Percentiles rank a stretch among this genome's conserved stretches.
Evolutionary conservation across 2,329 filamentous ascomycete genomes (phyloP).

Genomic region (Fusarium anthophilum): DNA sequence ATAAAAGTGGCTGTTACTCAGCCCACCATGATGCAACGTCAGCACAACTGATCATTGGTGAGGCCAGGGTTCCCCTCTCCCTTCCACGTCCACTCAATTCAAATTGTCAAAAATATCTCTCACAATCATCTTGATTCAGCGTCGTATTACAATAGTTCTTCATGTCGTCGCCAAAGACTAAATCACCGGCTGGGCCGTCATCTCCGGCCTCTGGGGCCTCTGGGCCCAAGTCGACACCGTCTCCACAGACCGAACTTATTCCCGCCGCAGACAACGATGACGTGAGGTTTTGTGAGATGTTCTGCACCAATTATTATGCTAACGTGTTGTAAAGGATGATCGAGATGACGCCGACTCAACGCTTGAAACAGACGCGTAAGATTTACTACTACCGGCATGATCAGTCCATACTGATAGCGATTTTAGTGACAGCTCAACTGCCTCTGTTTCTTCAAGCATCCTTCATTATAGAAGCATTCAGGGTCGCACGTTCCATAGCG

Average conservation of each 20-base stretch:
- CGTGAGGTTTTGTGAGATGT: neutral
- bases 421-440: slow-evolving; percentile 10
- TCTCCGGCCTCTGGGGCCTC: neutral
- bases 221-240: neutral
- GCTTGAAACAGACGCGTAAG: neutral
- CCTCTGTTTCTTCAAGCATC: slow-evolving; percentile 18
- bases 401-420: fast-evolving
- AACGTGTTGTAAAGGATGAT: neutral
- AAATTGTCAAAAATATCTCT: neutral
- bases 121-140: neutral
- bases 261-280: neutral
- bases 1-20: neutral
- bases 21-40: neutral
- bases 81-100: neutral
- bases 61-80: neutral
- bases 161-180: neutral
- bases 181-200: neutral
- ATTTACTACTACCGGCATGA: fast-evolving
- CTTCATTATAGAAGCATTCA: slow-evolving; percentile 20
- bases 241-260: neutral
- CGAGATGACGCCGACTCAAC: neutral
- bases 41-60: neutral
- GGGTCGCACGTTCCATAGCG: slow-evolving; percentile 22
- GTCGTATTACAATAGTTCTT: too few relatives aligned
- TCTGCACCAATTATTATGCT: neutral